Evolutionary conservation across 305 asterid species (phyloP).

Genomic region (Fraxinus platypoda): DNA sequence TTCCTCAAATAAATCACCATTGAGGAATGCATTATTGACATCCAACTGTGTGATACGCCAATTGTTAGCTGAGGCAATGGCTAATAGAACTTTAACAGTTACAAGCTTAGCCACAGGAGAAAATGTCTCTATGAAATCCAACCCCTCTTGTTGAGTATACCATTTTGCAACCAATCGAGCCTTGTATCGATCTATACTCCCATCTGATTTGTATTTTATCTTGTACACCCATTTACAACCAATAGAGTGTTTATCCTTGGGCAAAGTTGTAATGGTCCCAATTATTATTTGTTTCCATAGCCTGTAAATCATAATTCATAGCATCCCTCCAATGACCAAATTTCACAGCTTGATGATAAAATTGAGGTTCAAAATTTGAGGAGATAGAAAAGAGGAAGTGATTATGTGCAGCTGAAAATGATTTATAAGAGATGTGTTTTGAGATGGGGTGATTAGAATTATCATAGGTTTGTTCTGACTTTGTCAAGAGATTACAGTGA

Average conservation of each 20-base stretch:
- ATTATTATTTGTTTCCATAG: background rate
- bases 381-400: too few species aligned
- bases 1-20: background rate
- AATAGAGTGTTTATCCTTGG: background rate
- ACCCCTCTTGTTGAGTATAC: background rate
- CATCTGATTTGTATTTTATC: too few species aligned
- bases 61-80: too few species aligned
- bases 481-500: background rate
- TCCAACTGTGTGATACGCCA: too few species aligned
- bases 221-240: background rate
- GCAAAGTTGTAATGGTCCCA: too few species aligned
- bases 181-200: background rate
- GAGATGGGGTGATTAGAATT: too few species aligned
- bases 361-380: background rate
- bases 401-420: too few species aligned
- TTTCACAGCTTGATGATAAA: background rate
- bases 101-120: too few species aligned
- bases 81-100: too few species aligned
- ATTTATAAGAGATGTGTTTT: too few species aligned
- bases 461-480: too few species aligned
- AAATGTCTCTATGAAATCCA: too few species aligned
- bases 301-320: background rate
- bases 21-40: background rate
- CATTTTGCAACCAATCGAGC: background rate
- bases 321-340: background rate